Conservation (phyloP, 2,329 filamentous ascomycete genomes). For the Fusarium sp. region DNA sequence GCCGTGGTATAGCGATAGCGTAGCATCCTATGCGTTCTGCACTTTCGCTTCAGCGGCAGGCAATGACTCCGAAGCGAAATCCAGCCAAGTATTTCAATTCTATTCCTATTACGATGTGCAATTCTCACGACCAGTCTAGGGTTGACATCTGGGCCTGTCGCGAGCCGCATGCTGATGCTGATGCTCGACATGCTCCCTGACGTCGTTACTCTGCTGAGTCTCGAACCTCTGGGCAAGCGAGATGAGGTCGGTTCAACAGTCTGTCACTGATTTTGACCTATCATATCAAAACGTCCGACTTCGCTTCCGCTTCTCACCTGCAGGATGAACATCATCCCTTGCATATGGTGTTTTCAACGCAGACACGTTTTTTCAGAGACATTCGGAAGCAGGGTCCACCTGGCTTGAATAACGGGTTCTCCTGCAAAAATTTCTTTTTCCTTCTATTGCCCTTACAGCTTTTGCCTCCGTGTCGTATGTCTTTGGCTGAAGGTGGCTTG, state of each 20-base stretch:
- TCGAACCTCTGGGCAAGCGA: constrained; percentile 19
- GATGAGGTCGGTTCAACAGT: neutral
- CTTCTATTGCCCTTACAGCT: neutral
- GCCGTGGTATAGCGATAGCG: constrained; percentile 18
- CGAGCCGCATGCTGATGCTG: constrained; percentile 12
- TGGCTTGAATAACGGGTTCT: constrained; percentile 21
- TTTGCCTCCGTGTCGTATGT: constrained; percentile 14
- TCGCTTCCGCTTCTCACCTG: neutral
- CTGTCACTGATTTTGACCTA: constrained; percentile 12
- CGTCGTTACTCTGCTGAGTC: constrained; percentile 1
- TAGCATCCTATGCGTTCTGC: constrained; percentile 17
- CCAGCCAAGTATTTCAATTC: neutral
- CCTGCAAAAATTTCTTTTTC: neutral
- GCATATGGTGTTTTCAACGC: constrained; percentile 16
- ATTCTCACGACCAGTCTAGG: constrained; percentile 11
- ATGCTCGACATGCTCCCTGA: constrained; percentile 14
- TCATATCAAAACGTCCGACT: constrained; percentile 4
- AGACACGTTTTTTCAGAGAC: constrained; percentile 37
- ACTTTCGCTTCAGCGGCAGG: constrained; percentile 31
- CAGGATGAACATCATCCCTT: constrained; percentile 15
- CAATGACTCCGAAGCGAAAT: neutral
- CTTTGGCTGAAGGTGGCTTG: constrained; percentile 7
- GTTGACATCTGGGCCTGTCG: constrained; percentile 10
- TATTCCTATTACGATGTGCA: constrained; percentile 6
- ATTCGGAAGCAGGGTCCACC: constrained; percentile 29